These are phyloP conservation scores for Eucalyptus cloeziana DNA, from an alignment of 345 rosid species.

Conservation along the genomic window DNA sequence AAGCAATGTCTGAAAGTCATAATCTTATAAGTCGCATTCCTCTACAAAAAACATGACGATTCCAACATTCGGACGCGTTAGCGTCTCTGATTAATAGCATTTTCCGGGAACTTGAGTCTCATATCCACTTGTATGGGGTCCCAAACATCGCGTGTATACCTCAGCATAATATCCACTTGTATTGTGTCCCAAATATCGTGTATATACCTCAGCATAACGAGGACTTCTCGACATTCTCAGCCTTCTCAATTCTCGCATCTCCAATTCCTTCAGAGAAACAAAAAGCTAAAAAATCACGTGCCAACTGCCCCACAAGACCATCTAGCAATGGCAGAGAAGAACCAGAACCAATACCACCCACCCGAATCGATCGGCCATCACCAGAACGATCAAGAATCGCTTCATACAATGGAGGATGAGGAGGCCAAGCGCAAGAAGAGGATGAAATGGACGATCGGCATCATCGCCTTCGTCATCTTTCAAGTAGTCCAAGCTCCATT, in stretches of 20 bases:
- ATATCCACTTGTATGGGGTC: not conserved
- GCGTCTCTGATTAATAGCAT: not conserved
- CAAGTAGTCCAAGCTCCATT: conserved; percentile 2
- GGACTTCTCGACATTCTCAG: not conserved
- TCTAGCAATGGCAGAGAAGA: not conserved
- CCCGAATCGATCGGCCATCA: not conserved
- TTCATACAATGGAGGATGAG: not conserved
- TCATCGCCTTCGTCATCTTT: conserved; percentile 4
- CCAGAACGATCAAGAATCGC: not conserved
- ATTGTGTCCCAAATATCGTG: not conserved
- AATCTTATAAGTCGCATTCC: not conserved
- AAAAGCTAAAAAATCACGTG: not conserved
- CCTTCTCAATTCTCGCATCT: not conserved
- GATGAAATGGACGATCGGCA: not conserved
- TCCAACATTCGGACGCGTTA: not conserved
- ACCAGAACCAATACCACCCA: not conserved
- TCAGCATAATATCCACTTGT: not conserved
- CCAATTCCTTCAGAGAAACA: not conserved
- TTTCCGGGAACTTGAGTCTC: not conserved
- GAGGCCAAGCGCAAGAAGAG: conserved; percentile 7
- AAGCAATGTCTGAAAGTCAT: not conserved
- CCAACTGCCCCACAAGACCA: not conserved
- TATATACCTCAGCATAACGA: not conserved
- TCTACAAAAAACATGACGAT: not conserved
- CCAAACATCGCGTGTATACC: not conserved